Evolutionary conservation across 2,329 filamentous ascomycete species (phyloP).

Genomic region (Pseudogymnoascus sp.): DNA sequence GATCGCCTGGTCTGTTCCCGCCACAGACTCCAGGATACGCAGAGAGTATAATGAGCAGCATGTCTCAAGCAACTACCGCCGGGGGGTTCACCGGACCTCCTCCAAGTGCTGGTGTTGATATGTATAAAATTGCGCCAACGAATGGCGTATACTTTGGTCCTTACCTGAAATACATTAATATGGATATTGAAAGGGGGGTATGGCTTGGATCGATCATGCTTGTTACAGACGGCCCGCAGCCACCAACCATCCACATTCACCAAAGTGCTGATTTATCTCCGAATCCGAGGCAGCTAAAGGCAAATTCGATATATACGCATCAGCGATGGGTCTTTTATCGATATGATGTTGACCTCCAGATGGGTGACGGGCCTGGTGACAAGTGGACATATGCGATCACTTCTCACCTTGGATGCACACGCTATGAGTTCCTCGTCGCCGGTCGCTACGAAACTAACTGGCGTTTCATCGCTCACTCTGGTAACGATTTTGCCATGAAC

Average conservation of each 20-base stretch:
- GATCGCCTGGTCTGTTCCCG: slow-evolving; percentile 68
- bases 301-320: slow-evolving; percentile 76
- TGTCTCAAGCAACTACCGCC: slow-evolving; percentile 63
- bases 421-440: slow-evolving; percentile 94
- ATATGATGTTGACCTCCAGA: slow-evolving; percentile 82
- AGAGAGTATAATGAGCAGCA: slow-evolving; percentile 76
- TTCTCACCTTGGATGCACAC: slow-evolving; percentile 91
- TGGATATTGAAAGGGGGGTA: slow-evolving; percentile 83
- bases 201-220: slow-evolving; percentile 94
- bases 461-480: slow-evolving; percentile 93
- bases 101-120: slow-evolving; percentile 77
- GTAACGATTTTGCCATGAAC: slow-evolving; percentile 87
- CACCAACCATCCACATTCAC: slow-evolving; percentile 93
- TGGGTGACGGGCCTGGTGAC: slow-evolving; percentile 72
- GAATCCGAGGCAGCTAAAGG: slow-evolving; percentile 78
- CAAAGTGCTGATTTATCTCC: slow-evolving; percentile 83
- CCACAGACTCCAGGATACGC: slow-evolving; percentile 78
- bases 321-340: slow-evolving; percentile 94
- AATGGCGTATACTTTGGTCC: slow-evolving; percentile 98
- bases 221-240: slow-evolving; percentile 82
- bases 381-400: slow-evolving; percentile 99
- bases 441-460: slow-evolving; percentile 84
- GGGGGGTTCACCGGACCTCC: slow-evolving; percentile 86
- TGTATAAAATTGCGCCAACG: slow-evolving; percentile 87
- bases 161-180: slow-evolving; percentile 91